Base-by-base conservation (phyloP, 257 asterid species). In the Ophiorrhiza pumila region DNA sequence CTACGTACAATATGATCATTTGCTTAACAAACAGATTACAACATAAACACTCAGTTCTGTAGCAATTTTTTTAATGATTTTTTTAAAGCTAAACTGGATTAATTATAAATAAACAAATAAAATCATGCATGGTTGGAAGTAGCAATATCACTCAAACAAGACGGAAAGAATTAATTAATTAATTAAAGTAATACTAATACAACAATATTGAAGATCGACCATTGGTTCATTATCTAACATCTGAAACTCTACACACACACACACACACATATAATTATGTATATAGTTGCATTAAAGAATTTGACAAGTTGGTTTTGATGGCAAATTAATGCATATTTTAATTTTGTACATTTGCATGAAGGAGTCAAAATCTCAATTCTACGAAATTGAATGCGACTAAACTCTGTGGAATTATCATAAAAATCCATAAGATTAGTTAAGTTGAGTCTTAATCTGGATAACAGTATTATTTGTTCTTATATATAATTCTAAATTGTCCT, bases 1-100 rank as follows among this genome's bases (percentile, higher is more conserved):
- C 32, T 35, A 65, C n/a, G n/a, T n/a, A n/a, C 5, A 37, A 32
- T 61, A 55, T n/a, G n/a, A n/a, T 58, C 46, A 56, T 39, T 52
- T 81, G 74, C 76, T 78, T 81, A 81, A 74, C 72, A 69, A 75
- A 69, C 62, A 66, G 42, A 79, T 37, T 46, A 74, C 80, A 64
- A 61, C 73, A 65, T 64, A 73, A 47, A 32, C 22, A 4, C 32
- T 74, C 46, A 34, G 71, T 73, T 65, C 27, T 60, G 41, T 34
- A 50, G 60, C 58, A 65, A 47, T 32, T 71, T 42, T 66, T 15
- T 73, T 63, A 34, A 60, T 75, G 25, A 68, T 65, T 53, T 65
- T 53, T 71, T 52, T 37, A 81, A 71, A 68, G 71, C 77, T 55
- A 74, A 77, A 73, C 32, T 64, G 52, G 55, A 77, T 87, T 84